Evolutionary conservation across 164 flowering plant genomes (phyloP), one percentile per base, ranked within the genome.

Genomic region (Berberis thunbergii): DNA sequence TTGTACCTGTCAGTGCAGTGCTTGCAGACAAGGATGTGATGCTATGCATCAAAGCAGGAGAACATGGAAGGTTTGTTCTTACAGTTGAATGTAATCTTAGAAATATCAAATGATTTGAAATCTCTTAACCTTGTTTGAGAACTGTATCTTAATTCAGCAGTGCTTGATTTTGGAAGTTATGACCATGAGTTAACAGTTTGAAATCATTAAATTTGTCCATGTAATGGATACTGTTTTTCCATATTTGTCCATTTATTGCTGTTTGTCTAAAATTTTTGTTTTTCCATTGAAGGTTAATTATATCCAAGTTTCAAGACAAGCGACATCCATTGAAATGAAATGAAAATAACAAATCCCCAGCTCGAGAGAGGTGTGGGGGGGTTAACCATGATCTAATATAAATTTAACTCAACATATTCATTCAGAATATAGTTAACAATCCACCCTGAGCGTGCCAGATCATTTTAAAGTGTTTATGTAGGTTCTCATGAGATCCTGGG

Each of bases 11-110:
- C 7, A 89, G 97, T 83, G 97, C 87, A 50, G 97, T 95, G 67
- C 92, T 91, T 58, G 88, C 99, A 43, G 89, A 95, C 77, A 91
- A 85, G 80, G 97, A 91, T 67, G 79, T 95, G 69, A 87, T 95
- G 97, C 89, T 91, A 48, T 84, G 92, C 70, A 85, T 95, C 67
- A 82, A 64, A 64, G 96, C 99, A 13, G 99, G 99, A 70, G 89
- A 89, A 77, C 97, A 95, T 84, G 99, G 99, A 85, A 95, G 99
- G 97, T 91, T 71, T 59, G 71, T 44, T 11, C 1, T 43, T 54
- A 68, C 46, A 45, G 10, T 26, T 59, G 45, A 50, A 45, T 38
- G 26, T 49, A 57, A 57, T 45, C 8, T 48, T 12, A 52, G 8
- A 6, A 12, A 7, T 3, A 11, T 52, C n/a, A 52, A 48, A 48